Evolutionary conservation across 441 rosid species (phyloP).

Genomic region (Pelargonium cotyledonis): DNA sequence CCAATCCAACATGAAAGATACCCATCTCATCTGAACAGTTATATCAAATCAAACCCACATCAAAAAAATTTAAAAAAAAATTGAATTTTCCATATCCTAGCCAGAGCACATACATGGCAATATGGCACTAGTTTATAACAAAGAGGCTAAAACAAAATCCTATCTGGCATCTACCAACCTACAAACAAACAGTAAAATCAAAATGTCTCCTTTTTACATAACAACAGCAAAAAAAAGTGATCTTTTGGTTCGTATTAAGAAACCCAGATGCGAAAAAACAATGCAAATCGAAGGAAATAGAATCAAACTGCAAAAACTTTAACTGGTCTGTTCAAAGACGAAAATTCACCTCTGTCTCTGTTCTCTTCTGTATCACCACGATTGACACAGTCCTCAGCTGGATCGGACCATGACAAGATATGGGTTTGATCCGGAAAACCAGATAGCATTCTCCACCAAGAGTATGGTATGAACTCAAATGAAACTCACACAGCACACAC

Average conservation of each 20-base stretch:
- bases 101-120: too few relatives aligned
- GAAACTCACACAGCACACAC: too few relatives aligned
- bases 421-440: constrained; percentile 35
- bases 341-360: constrained; percentile 14
- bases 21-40: too few relatives aligned
- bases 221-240: neutral
- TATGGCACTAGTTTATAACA: too few relatives aligned
- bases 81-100: neutral
- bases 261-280: constrained; percentile 19
- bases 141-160: too few relatives aligned
- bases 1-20: constrained; percentile 10
- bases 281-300: constrained; percentile 12
- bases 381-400: constrained; percentile 12
- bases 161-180: too few relatives aligned
- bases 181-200: too few relatives aligned
- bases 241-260: constrained; percentile 15
- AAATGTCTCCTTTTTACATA: too few relatives aligned
- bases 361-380: constrained; percentile 18
- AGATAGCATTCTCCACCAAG: constrained; percentile 17
- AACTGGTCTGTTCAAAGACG: constrained; percentile 12
- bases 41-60: constrained; percentile 6
- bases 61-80: constrained; percentile 4
- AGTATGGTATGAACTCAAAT: too few relatives aligned
- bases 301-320: constrained; percentile 17
- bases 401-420: constrained; percentile 40